Conservation (phyloP, 140 eudicot species). For the Oenanthe javanica region DNA sequence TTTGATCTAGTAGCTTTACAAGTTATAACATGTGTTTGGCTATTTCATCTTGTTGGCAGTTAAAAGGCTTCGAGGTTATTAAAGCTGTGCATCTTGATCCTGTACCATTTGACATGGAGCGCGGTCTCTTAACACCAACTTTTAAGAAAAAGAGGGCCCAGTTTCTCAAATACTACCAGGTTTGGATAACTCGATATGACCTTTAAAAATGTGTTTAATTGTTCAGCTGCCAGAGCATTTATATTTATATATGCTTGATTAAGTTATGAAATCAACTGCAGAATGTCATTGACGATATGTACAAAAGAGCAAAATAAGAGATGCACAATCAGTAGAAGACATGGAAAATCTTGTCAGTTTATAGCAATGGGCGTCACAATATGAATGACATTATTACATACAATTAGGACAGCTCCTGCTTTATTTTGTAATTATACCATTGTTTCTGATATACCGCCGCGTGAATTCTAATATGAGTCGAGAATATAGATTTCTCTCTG, state of each 20-base stretch:
- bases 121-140: slow-evolving; percentile 88
- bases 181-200: slow-evolving; percentile 5
- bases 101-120: slow-evolving; percentile 86
- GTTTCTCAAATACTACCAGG: slow-evolving; percentile 82
- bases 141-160: slow-evolving; percentile 84
- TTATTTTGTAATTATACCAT: not conserved
- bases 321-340: not conserved
- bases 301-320: slow-evolving; percentile 1
- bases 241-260: not conserved
- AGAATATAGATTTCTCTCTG: too few species aligned
- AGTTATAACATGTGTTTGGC: not conserved
- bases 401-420: not conserved
- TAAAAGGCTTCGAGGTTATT: slow-evolving; percentile 78
- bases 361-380: not conserved
- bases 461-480: not conserved
- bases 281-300: not conserved
- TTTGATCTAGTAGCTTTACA: not conserved
- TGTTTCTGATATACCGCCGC: not conserved
- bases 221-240: not conserved
- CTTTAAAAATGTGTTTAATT: not conserved
- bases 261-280: not conserved
- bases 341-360: not conserved
- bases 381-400: not conserved
- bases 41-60: slow-evolving; percentile 32
- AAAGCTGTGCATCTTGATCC: slow-evolving; percentile 84